Evolutionary conservation across 352 stramenopile genomes (phyloP), one percentile per base, ranked within the genome.

Genomic region (Pythium sp.): DNA sequence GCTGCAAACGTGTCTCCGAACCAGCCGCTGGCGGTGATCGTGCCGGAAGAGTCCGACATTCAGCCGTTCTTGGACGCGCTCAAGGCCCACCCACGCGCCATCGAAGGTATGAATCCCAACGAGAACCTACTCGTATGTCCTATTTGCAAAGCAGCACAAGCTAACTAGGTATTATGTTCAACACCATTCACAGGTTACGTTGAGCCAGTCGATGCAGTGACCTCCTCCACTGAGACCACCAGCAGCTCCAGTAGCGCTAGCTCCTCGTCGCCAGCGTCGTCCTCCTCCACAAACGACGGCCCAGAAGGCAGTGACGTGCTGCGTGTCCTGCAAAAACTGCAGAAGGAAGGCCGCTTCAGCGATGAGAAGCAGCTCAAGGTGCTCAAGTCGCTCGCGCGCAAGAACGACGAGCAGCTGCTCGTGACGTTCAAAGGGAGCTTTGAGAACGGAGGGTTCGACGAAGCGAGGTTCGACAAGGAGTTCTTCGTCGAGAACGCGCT

Each of bases 401-500:
- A 94, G 72, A 91, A 89, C 68, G 80, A 96, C 67, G 70, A 78
- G 20, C 75, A 92, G 65, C 64, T 96, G 63, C 80, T 94, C 24
- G 85, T 87, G 38, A 92, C 87, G 34, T 96, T 83, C 76, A 86
- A 84, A 49, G 88, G 82, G 49, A 94, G 86, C 71, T 93, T 92
- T 49, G 78, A 84, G 36, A 72, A 78, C 65, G 83, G 79, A 5
- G 69, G 76, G 41, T 65, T 85, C 57, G 71, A 86, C 58, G 78
- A 87, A 54, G 70, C 74, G 22, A 75, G 72, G 15, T 93, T 96
- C 67, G 86, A 96, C 71, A 89, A 83, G 60, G 74, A 76, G 1
- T 94, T 94, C 72, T 96, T 96, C 61, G 78, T 94, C 38, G 85
- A 96, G 58, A 94, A 92, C 65, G 87, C 86, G 47, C 56, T 85